A percentile compares a stretch with the other conserved stretches of the same genome.
Conservation (phyloP, 129 eudicot genomes). For the Cynara cardunculus region DNA sequence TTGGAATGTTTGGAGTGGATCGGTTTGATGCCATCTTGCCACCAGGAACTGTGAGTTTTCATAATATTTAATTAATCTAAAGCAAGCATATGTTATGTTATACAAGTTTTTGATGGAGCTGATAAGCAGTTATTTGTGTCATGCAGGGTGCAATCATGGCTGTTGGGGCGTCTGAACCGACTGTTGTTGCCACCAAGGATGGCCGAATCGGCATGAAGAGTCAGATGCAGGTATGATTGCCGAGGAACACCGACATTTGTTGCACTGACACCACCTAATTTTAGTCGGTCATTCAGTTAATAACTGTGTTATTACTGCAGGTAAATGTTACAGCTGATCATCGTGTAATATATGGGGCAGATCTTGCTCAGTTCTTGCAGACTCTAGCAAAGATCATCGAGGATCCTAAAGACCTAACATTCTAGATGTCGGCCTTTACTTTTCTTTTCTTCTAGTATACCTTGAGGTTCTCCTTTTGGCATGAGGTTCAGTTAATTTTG, state of each 20-base stretch:
- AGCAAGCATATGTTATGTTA: background rate
- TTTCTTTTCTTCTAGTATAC: constrained; percentile 15
- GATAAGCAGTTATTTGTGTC: constrained; percentile 1
- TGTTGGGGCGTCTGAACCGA: constrained; percentile 87
- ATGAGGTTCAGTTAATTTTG: constrained; percentile 15
- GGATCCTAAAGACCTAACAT: constrained; percentile 81
- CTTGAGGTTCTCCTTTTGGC: constrained; percentile 15
- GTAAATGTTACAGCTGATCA: constrained; percentile 97
- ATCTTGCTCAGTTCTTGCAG: constrained; percentile 91
- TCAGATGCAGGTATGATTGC: constrained; percentile 81
- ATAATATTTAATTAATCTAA: background rate
- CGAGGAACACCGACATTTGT: background rate
- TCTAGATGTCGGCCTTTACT: constrained; percentile 30
- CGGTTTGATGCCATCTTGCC: constrained; percentile 99
- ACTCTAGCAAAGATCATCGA: constrained; percentile 86
- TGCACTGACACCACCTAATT: background rate
- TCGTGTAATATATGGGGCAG: constrained; percentile 95
- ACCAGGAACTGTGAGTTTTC: constrained; percentile 91
- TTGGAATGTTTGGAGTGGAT: constrained; percentile 98
- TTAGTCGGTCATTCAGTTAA: background rate
- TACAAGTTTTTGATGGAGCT: background rate
- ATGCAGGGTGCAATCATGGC: constrained; percentile 98
- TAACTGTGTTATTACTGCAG: constrained; percentile 30
- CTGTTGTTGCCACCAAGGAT: constrained; percentile 92
- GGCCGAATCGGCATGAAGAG: constrained; percentile 89